Evolutionary conservation across 2,329 filamentous ascomycete genomes (phyloP).

Genomic region (Teratosphaeria destructans): DNA sequence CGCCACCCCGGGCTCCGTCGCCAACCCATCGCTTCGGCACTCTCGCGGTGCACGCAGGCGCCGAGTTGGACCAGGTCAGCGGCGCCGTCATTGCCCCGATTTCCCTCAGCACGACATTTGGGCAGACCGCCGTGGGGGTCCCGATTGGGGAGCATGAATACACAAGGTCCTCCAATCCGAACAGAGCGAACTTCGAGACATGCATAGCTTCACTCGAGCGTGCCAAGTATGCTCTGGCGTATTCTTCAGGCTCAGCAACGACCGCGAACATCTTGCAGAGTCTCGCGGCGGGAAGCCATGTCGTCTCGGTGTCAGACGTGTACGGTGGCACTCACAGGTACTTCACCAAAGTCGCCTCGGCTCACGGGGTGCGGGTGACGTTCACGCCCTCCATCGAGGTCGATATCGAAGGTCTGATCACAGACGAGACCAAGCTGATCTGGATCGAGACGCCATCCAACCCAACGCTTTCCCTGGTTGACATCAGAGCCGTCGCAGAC

Average conservation of each 20-base stretch:
- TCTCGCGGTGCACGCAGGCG: slow-evolving; percentile 85
- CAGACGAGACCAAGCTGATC: slow-evolving; percentile 78
- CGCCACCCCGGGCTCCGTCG: slow-evolving; percentile 61
- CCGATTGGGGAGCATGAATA: slow-evolving; percentile 89
- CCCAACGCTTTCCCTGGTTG: slow-evolving; percentile 83
- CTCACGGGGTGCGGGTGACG: slow-evolving; percentile 87
- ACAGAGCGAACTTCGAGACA: slow-evolving; percentile 86
- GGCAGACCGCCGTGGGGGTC: slow-evolving; percentile 77
- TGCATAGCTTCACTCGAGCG: slow-evolving; percentile 88
- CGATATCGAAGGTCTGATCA: slow-evolving; percentile 76
- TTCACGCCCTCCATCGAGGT: slow-evolving; percentile 89
- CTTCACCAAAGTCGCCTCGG: slow-evolving; percentile 93
- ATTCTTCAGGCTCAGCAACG: slow-evolving; percentile 85
- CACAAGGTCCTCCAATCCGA: slow-evolving; percentile 85
- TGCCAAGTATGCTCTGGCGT: slow-evolving; percentile 84
- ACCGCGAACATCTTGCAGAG: slow-evolving; percentile 91
- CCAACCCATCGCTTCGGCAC: slow-evolving; percentile 80
- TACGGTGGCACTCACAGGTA: slow-evolving; percentile 97
- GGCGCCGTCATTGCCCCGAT: slow-evolving; percentile 95
- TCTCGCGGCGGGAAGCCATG: slow-evolving; percentile 79
- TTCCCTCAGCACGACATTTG: slow-evolving; percentile 91
- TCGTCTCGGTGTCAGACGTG: slow-evolving; percentile 93
- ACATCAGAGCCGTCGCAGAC: slow-evolving; percentile 76
- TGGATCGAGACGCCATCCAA: slow-evolving; percentile 98
- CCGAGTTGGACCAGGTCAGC: slow-evolving; percentile 79